Conservation (phyloP, 1,139 yeast species). For the Taphrina pruni region DNA sequence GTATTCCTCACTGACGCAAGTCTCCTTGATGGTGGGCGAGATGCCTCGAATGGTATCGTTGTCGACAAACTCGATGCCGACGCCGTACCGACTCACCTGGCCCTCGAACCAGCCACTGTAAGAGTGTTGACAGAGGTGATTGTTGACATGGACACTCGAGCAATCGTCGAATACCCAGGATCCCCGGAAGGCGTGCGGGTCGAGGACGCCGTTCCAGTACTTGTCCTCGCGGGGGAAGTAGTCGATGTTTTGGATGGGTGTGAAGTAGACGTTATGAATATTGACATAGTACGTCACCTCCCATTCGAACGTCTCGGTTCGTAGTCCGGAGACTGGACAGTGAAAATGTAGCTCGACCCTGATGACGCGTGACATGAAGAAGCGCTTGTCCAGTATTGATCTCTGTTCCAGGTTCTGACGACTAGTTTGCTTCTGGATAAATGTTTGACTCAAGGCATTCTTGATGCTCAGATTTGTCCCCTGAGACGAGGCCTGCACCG, state of each 20-base stretch:
- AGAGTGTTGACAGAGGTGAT: not conserved
- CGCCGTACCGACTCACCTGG: not conserved
- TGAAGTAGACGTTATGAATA: not conserved
- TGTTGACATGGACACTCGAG: not conserved
- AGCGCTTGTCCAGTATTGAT: too few relatives aligned
- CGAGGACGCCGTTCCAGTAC: not conserved
- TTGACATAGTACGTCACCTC: not conserved
- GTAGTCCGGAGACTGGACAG: not conserved
- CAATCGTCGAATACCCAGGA: not conserved
- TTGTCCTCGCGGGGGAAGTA: not conserved
- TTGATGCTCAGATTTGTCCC: too few relatives aligned
- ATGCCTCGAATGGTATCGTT: not conserved
- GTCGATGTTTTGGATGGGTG: not conserved
- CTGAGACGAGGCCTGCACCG: too few relatives aligned
- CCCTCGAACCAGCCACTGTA: not conserved
- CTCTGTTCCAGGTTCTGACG: too few relatives aligned
- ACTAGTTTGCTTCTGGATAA: too few relatives aligned
- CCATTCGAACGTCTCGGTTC: constrained; percentile 3
- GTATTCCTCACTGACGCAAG: too few relatives aligned
- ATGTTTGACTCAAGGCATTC: too few relatives aligned
- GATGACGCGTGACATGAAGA: not conserved
- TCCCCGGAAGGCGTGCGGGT: not conserved
- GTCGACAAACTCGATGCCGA: not conserved
- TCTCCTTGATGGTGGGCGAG: not conserved
- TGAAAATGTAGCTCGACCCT: not conserved